Evolutionary conservation across 2,329 filamentous ascomycete species (phyloP).

Genomic region (Penicillium sp.): DNA sequence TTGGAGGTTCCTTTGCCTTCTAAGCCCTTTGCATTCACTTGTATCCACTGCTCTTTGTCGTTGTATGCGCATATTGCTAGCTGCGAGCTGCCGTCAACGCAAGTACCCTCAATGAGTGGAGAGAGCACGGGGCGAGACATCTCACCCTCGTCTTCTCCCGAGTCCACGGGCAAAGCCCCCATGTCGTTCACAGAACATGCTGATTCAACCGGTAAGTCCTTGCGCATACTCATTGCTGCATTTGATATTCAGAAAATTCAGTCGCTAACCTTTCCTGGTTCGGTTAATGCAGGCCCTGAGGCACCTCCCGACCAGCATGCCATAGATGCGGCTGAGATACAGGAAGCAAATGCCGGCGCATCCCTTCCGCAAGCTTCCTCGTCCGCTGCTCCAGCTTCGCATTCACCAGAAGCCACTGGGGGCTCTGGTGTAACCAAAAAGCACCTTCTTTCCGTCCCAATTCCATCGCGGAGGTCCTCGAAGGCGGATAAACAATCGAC

Average conservation of each 20-base stretch:
- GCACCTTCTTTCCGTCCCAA: constrained; percentile 34
- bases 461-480: constrained; percentile 38
- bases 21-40: constrained; percentile 2
- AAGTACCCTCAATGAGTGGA: constrained; percentile 30
- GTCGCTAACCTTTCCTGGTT: constrained; percentile 13
- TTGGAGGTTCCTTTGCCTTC: constrained; percentile 5
- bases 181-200: constrained; percentile 31
- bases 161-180: constrained; percentile 29
- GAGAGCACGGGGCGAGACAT: constrained; percentile 31
- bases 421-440: constrained; percentile 31
- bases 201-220: constrained; percentile 27
- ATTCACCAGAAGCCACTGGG: constrained; percentile 13
- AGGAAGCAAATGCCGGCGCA: constrained; percentile 19
- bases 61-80: not conserved
- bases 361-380: constrained; percentile 15
- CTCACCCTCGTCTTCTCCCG: constrained; percentile 26
- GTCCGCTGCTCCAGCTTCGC: constrained; percentile 5
- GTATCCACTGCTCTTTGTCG: not conserved
- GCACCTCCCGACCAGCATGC: constrained; percentile 20
- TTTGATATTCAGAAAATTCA: not conserved
- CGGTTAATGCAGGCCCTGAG: constrained; percentile 23
- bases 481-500: constrained; percentile 34
- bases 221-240: constrained; percentile 1
- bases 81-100: not conserved
- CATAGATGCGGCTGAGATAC: constrained; percentile 21